Base-by-base conservation (phyloP, 1,139 yeast genomes). In the Arxiozyma slooffiae region DNA sequence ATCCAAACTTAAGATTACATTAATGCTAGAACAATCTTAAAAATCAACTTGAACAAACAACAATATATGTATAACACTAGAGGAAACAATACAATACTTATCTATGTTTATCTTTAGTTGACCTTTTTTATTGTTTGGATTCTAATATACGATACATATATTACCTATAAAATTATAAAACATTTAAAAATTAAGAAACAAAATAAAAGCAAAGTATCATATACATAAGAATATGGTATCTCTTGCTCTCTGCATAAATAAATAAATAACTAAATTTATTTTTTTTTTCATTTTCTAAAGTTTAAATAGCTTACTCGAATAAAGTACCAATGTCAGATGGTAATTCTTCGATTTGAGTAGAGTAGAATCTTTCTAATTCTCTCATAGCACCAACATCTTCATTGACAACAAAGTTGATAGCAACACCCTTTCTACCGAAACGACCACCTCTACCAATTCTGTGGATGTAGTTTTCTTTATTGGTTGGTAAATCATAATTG, bases 381-480 rank as follows among this genome's bases (percentile, higher is more conserved):
- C 96, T 86, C 85, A 94, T 82, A 78, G 85, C 85, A 68, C 83
- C 84, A 69, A 89, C 88, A 71, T 92, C 97, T 63, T 84, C 82
- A 67, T 79, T 81, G 62, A 97, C 89, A 71, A 90, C 95, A 66
- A 92, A 85, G 83, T 92, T 92, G 80, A 92, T 89, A 67, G 98
- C 97, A 70, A 90, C 96, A 84, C 98, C 98, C 83, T 92, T 92
- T 77, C 98, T 84, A 79, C 98, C 98, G 79, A 92, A 92, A 79
- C 98, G 92, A 79, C 98, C 98, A 79, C 96, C 95, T 81, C 98
- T 87, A 82, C 98, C 98, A 68, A 92, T 92, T 83, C 98, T 85
- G 80, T 92, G 98, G 70, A 92, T 88, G 75, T 92, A 92, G 85
- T 92, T 90, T 77, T 92, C 97, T 75, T 89, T 86, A 83, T 90